These are phyloP conservation scores for Fusarium sp. DNA, from an alignment of 2,329 filamentous ascomycete species.

Conservation along the genomic window DNA sequence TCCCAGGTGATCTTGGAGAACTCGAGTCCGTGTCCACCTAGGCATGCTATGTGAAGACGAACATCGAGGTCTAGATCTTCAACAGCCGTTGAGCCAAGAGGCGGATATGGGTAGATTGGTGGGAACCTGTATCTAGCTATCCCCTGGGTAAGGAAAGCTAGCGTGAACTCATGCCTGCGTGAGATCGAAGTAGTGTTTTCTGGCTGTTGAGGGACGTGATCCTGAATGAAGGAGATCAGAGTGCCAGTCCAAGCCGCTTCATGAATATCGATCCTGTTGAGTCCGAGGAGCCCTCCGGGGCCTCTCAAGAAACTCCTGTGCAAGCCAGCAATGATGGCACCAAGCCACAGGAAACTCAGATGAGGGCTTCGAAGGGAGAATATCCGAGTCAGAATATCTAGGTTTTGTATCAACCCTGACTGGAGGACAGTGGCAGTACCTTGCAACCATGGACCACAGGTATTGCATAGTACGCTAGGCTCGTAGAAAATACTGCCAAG, in stretches of 20 bases:
- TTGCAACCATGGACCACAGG: constrained; percentile 22
- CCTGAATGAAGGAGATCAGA: constrained; percentile 12
- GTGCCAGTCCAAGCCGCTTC: constrained; percentile 22
- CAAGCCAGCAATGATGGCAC: constrained; percentile 16
- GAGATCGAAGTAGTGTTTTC: neutral
- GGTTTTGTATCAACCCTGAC: neutral
- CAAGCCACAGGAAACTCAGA: constrained; percentile 32
- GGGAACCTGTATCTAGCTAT: neutral
- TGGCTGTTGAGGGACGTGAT: neutral
- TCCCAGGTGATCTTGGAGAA: neutral
- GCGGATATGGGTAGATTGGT: neutral
- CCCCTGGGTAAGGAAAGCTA: neutral
- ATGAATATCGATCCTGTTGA: constrained; percentile 17
- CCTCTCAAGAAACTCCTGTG: constrained; percentile 3
- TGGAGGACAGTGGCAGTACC: constrained; percentile 13
- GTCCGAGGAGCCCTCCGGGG: neutral
- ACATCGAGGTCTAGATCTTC: neutral
- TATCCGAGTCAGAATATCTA: constrained; percentile 11
- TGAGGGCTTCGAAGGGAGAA: constrained; percentile 11
- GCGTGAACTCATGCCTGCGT: neutral
- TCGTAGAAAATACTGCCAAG: constrained; percentile 26
- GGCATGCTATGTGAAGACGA: neutral
- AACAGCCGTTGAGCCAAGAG: neutral
- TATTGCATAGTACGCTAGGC: constrained; percentile 21
- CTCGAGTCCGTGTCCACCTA: neutral